These are phyloP conservation scores for Ramularia collo-cygni DNA, from an alignment of 2,329 filamentous ascomycete species.

Conservation along the genomic window DNA sequence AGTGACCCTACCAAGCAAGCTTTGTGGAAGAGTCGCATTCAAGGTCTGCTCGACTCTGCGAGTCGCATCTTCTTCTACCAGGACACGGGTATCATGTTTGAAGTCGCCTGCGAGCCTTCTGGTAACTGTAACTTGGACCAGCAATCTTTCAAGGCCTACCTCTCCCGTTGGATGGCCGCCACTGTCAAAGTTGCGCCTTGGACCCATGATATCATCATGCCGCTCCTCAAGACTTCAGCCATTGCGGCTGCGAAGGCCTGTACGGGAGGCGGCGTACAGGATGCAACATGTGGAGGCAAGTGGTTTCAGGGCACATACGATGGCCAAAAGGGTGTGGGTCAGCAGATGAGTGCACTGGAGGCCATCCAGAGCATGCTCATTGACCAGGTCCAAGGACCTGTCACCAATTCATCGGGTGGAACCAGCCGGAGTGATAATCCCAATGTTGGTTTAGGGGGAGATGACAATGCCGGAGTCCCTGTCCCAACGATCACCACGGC, in stretches of 20 bases:
- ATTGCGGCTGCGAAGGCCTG: constrained; percentile 48
- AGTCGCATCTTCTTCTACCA: constrained; percentile 34
- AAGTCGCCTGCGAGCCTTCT: constrained; percentile 35
- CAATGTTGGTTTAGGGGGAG: constrained; percentile 1
- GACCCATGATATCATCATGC: constrained; percentile 44
- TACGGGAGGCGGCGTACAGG: constrained; percentile 27
- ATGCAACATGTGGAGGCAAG: constrained; percentile 38
- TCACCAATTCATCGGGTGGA: constrained; percentile 46
- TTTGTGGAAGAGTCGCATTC: constrained; percentile 20
- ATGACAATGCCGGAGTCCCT: constrained; percentile 13
- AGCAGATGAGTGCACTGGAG: constrained; percentile 51
- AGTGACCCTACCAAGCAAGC: constrained; percentile 5
- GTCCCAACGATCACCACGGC: constrained; percentile 12
- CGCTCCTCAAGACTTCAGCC: constrained; percentile 47
- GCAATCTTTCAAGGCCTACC: constrained; percentile 38
- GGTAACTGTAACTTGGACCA: constrained; percentile 39
- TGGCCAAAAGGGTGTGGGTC: constrained; percentile 43
- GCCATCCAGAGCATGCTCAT: constrained; percentile 41
- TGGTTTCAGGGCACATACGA: constrained; percentile 38
- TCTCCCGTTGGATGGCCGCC: constrained; percentile 46
- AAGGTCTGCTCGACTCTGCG: constrained; percentile 22
- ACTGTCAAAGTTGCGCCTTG: constrained; percentile 52
- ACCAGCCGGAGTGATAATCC: constrained; percentile 2
- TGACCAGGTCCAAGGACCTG: constrained; percentile 29
- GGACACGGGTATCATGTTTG: constrained; percentile 34